phyloP scores from a whole-genome alignment of 305 asterid species.

The Solanum aculeatissimum region DNA sequence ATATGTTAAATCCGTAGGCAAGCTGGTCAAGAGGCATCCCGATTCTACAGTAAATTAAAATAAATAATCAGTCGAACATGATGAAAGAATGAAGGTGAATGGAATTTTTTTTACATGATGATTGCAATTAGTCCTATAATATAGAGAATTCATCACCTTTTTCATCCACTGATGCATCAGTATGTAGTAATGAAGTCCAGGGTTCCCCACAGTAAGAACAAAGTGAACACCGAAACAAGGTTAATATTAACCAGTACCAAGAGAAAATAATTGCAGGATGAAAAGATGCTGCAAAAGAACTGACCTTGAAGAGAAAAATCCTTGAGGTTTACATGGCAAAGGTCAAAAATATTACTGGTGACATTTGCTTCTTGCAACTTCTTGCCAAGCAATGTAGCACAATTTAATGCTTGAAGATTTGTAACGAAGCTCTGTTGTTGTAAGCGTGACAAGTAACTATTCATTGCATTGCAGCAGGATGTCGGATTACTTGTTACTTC shows the following conservation, averaged over 20 bases:
- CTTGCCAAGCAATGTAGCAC: constrained; percentile 17
- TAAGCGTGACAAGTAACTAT: constrained; percentile 16
- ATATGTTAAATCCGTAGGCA: constrained; percentile 16
- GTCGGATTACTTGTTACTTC: background rate
- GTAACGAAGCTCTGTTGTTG: constrained; percentile 26
- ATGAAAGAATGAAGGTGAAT: background rate
- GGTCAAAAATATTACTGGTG: constrained; percentile 10
- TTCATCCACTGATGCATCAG: constrained; percentile 8
- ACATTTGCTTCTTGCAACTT: constrained; percentile 15
- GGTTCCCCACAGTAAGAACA: background rate
- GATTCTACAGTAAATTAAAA: constrained; percentile 8
- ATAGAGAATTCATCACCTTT: constrained; percentile 8
- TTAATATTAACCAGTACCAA: background rate
- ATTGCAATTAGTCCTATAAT: background rate
- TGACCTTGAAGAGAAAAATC: constrained; percentile 33
- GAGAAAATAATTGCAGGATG: background rate
- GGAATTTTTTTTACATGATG: background rate
- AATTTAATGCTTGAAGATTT: constrained; percentile 20
- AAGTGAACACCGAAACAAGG: background rate
- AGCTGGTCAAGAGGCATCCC: constrained; percentile 23
- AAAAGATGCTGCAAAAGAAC: background rate
- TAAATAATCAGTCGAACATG: background rate
- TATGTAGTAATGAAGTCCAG: background rate
- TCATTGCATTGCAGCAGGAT: constrained; percentile 16
- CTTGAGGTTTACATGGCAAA: constrained; percentile 16